Conservation (phyloP, 257 asterid genomes). For the Nyctanthes arbortristis region DNA sequence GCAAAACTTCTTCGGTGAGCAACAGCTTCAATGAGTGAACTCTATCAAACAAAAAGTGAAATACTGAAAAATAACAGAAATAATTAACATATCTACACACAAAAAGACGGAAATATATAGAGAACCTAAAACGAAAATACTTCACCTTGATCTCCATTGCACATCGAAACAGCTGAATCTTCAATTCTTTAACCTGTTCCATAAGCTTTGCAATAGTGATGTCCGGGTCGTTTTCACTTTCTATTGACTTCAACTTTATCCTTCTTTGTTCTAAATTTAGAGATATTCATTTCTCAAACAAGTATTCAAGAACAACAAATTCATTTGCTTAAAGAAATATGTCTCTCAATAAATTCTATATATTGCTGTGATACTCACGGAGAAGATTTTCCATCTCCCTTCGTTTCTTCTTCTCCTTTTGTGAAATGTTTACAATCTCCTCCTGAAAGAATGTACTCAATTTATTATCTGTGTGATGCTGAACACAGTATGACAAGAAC, state of each 20-base stretch:
- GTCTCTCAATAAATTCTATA: conserved; percentile 1
- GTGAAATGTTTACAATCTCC: conserved; percentile 42
- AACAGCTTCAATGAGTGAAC: conserved; percentile 70
- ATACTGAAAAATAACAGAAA: conserved; percentile 19
- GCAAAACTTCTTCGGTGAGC: conserved; percentile 65
- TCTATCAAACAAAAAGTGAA: conserved; percentile 42
- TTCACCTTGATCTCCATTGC: conserved; percentile 68
- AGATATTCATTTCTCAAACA: conserved; percentile 12
- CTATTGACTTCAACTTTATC: conserved; percentile 54
- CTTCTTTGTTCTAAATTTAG: conserved; percentile 51
- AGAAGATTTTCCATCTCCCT: conserved; percentile 54
- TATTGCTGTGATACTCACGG: conserved; percentile 55
- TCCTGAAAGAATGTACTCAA: conserved; percentile 50
- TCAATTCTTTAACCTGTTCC: conserved; percentile 58
- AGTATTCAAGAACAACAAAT: not conserved
- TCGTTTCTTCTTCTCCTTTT: conserved; percentile 48
- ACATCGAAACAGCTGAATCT: conserved; percentile 53
- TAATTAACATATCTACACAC: conserved; percentile 9
- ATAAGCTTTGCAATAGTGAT: conserved; percentile 45
- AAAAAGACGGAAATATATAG: conserved; percentile 25
- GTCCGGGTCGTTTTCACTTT: conserved; percentile 64
- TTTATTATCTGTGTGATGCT: conserved; percentile 27
- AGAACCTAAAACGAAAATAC: conserved; percentile 13
- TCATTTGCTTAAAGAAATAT: conserved; percentile 14
- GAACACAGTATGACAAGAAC: too few species aligned